phyloP scores from a whole-genome alignment of 108 stramenopile species.

The Fistulifera solaris region DNA sequence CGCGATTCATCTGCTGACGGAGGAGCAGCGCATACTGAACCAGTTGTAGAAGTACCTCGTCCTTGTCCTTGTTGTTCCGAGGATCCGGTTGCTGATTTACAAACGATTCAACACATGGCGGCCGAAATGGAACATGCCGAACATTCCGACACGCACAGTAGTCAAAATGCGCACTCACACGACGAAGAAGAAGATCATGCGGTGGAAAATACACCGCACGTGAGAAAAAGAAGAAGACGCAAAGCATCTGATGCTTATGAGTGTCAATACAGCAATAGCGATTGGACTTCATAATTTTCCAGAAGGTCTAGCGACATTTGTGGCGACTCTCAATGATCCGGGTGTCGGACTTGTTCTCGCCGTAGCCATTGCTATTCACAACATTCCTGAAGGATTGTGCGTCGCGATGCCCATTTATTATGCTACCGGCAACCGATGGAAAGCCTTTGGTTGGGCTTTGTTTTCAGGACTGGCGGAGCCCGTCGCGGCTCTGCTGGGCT shows the following conservation, averaged over 20 bases:
- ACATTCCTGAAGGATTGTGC: slow-evolving; percentile 77
- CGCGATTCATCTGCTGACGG: background rate
- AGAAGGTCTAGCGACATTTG: slow-evolving; percentile 79
- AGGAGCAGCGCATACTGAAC: background rate
- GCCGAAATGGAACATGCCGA: slow-evolving; percentile 3
- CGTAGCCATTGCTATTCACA: slow-evolving; percentile 61
- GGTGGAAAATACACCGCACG: background rate
- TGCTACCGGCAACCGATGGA: slow-evolving; percentile 72
- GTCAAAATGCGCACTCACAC: slow-evolving; percentile 1
- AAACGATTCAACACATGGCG: slow-evolving; percentile 10
- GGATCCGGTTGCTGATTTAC: slow-evolving; percentile 19
- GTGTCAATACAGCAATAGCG: slow-evolving; percentile 58
- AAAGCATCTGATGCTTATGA: slow-evolving; percentile 32
- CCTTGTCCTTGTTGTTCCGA: slow-evolving; percentile 13
- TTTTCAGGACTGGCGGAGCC: slow-evolving; percentile 67
- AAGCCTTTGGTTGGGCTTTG: slow-evolving; percentile 72
- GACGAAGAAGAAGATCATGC: background rate
- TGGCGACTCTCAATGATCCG: slow-evolving; percentile 48
- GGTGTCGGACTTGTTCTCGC: slow-evolving; percentile 45
- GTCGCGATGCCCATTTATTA: slow-evolving; percentile 88
- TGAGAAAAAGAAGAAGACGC: slow-evolving; percentile 10
- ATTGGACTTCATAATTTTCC: slow-evolving; percentile 85
- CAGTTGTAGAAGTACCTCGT: background rate
- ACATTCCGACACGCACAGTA: slow-evolving; percentile 1
- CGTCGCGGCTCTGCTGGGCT: slow-evolving; percentile 73